Percentiles rank a stretch among this genome's conserved stretches.
These are phyloP conservation scores for Rhizopogon salebrosus DNA, from an alignment of 768 basidiomycete species.

Conservation along the genomic window DNA sequence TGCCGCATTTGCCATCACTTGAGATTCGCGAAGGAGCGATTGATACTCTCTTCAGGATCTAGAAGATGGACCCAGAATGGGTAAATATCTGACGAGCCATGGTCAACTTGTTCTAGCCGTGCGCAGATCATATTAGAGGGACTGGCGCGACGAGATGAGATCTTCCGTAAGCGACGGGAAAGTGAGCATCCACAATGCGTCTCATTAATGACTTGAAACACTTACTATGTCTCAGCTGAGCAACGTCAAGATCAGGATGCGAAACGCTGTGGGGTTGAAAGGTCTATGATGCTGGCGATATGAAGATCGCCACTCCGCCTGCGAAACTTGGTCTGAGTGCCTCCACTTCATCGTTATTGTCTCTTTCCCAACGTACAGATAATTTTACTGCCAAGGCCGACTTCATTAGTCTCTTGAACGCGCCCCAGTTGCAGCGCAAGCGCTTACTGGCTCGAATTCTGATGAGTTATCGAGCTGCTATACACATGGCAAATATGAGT, in stretches of 20 bases:
- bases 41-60: slow-evolving; percentile 92
- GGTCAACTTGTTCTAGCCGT: slow-evolving; percentile 76
- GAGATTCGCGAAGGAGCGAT: too few species aligned
- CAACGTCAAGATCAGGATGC: slow-evolving; percentile 89
- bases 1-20: too few species aligned
- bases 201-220: too few species aligned
- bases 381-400: slow-evolving; percentile 75
- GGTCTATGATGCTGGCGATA: slow-evolving; percentile 35
- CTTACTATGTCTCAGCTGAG: slow-evolving; percentile 55
- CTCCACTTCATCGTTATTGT: slow-evolving; percentile 30
- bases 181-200: too few species aligned
- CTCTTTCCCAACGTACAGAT: slow-evolving; percentile 57
- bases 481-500: slow-evolving; percentile 96
- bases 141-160: too few species aligned
- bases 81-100: slow-evolving; percentile 93
- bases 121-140: too few species aligned
- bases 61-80: slow-evolving; percentile 93
- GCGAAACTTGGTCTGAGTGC: slow-evolving; percentile 22
- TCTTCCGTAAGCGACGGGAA: too few species aligned
- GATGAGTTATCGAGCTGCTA: slow-evolving; percentile 83
- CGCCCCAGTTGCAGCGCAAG: slow-evolving; percentile 58
- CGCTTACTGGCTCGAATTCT: slow-evolving; percentile 80
- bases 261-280: slow-evolving; percentile 77
- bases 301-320: slow-evolving; percentile 24
- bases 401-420: slow-evolving; percentile 61